Evolutionary conservation across 352 stramenopile genomes (phyloP).

Genomic region (Phytophthora sansomeana): DNA sequence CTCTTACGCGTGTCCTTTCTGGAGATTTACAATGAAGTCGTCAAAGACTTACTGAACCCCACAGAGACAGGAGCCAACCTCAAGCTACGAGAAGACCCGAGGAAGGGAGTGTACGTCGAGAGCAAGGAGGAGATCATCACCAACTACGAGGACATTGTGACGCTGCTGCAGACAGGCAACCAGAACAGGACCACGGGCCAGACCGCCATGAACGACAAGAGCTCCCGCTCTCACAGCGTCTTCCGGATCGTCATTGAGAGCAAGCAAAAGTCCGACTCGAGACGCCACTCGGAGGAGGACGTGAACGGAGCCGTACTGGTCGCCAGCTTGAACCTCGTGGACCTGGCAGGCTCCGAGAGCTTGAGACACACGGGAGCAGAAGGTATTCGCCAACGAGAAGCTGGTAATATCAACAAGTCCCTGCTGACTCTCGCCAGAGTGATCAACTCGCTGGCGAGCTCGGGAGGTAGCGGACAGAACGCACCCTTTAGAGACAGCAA

Average conservation of each 20-base stretch:
- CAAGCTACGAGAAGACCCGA: constrained; percentile 94
- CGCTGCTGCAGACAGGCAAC: constrained; percentile 73
- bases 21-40: constrained; percentile 99
- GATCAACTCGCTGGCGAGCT: constrained; percentile 85
- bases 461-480: constrained; percentile 41
- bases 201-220: constrained; percentile 86
- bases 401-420: constrained; percentile 97
- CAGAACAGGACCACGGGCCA: constrained; percentile 66
- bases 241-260: constrained; percentile 88
- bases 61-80: constrained; percentile 59
- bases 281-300: constrained; percentile 71
- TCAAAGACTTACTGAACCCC: constrained; percentile 94
- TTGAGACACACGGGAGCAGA: constrained; percentile 95
- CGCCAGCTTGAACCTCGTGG: constrained; percentile 96
- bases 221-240: constrained; percentile 83
- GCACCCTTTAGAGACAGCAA: constrained; percentile 92
- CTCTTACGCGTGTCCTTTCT: constrained; percentile 97
- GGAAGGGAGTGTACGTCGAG: constrained; percentile 97
- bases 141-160: constrained; percentile 67
- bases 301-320: constrained; percentile 90
- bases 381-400: constrained; percentile 95
- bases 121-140: constrained; percentile 95
- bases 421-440: constrained; percentile 96
- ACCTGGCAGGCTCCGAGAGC: constrained; percentile 98
- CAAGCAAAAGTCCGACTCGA: constrained; percentile 61